Evolutionary conservation across 208 protist species (phyloP).

Genomic region (Crithidia sp.): DNA sequence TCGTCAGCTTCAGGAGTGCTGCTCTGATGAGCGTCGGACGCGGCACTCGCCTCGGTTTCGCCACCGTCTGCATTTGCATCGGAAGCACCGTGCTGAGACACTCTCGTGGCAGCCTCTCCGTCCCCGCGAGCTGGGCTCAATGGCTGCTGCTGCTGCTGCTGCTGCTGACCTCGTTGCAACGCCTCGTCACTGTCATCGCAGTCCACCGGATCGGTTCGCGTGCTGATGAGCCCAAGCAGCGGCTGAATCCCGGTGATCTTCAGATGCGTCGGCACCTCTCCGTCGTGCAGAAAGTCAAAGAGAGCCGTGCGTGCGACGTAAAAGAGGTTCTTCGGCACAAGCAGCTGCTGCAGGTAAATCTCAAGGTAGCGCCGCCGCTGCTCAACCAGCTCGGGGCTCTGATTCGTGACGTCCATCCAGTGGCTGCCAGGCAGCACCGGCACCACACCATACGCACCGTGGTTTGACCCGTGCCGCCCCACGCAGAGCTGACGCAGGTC

Average conservation of each 20-base stretch:
- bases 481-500: conserved; percentile 64
- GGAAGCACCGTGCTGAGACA: background rate
- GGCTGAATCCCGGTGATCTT: conserved; percentile 38
- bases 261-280: conserved; percentile 60
- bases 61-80: too few relatives aligned
- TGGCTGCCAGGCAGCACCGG: conserved; percentile 80
- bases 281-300: conserved; percentile 85
- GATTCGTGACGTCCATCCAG: conserved; percentile 90
- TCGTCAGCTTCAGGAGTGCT: too few relatives aligned
- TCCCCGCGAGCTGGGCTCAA: background rate
- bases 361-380: conserved; percentile 76
- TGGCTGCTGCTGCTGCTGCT: conserved; percentile 4
- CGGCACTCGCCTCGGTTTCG: too few relatives aligned
- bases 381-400: conserved; percentile 80
- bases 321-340: conserved; percentile 80
- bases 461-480: conserved; percentile 33
- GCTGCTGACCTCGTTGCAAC: conserved; percentile 4
- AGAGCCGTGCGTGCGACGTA: conserved; percentile 69
- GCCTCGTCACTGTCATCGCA: conserved; percentile 32
- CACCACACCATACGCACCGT: conserved; percentile 77
- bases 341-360: conserved; percentile 86
- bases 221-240: conserved; percentile 38
- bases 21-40: too few relatives aligned
- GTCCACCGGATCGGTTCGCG: conserved; percentile 7
- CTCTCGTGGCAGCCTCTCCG: background rate